Evolutionary conservation across 106 monocot species (phyloP).

Genomic region (Dendrobium chrysotoxum): DNA sequence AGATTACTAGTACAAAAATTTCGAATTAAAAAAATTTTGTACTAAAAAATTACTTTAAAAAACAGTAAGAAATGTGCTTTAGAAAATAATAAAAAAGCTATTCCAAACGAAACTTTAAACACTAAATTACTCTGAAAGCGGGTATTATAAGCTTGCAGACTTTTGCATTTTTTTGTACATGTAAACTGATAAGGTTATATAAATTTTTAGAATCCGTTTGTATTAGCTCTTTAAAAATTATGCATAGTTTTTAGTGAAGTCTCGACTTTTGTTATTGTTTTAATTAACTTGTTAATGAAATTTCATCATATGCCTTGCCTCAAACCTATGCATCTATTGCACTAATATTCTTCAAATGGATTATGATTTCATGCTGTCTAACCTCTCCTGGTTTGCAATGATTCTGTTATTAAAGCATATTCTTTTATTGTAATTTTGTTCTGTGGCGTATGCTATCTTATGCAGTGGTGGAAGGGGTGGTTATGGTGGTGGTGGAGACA

Average conservation of each 20-base stretch:
- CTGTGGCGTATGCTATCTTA: neutral
- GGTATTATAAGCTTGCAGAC: no score
- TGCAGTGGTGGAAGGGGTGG: conserved; percentile 6
- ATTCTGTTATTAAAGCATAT: neutral
- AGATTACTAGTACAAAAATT: no score
- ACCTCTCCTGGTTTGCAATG: neutral
- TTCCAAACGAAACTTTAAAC: no score
- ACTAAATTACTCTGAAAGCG: no score
- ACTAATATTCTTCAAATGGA: neutral
- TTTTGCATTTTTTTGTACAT: no score
- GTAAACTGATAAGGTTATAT: no score
- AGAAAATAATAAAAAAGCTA: no score
- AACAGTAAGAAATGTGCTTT: no score
- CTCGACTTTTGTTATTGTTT: neutral
- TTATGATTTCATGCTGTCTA: neutral
- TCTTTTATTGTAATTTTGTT: neutral
- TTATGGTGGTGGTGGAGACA: neutral
- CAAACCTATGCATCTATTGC: neutral
- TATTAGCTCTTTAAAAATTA: no score
- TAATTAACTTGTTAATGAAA: neutral
- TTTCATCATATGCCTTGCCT: neutral
- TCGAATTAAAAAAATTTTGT: no score
- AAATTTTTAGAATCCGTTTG: no score
- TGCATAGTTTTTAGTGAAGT: neutral
- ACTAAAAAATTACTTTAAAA: no score